phyloP scores from a whole-genome alignment of 192 early-diverging fungal genomes.

The Entomortierella beljakovae region DNA sequence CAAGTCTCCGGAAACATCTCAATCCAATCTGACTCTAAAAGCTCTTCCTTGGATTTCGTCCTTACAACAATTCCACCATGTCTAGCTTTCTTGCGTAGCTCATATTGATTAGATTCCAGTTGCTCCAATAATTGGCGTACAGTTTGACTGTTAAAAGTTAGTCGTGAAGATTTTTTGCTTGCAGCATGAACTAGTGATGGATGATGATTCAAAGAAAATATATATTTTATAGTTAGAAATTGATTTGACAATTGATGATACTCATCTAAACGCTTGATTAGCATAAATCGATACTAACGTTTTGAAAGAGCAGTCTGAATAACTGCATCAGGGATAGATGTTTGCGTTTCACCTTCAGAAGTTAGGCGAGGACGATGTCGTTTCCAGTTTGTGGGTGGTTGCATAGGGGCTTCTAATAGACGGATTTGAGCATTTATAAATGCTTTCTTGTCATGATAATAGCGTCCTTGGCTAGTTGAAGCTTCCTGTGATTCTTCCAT shows the following conservation, averaged over 20 bases:
- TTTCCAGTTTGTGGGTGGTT: constrained; percentile 21
- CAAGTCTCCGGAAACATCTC: constrained; percentile 46
- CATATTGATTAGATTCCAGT: constrained; percentile 39
- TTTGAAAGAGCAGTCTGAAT: constrained; percentile 17
- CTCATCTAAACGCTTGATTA: too few species aligned
- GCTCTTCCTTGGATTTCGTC: constrained; percentile 28
- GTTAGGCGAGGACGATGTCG: constrained; percentile 18
- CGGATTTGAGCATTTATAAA: constrained; percentile 38
- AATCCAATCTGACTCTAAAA: constrained; percentile 42
- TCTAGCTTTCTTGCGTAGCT: constrained; percentile 29
- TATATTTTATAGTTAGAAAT: too few species aligned
- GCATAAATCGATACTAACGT: constrained; percentile 25
- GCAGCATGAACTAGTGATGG: constrained; percentile 18
- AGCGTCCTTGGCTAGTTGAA: constrained; percentile 26
- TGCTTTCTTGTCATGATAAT: constrained; percentile 52
- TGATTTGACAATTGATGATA: too few species aligned
- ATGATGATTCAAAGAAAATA: background rate
- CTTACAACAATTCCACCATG: constrained; percentile 45
- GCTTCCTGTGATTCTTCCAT: background rate
- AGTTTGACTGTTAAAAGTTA: constrained; percentile 38
- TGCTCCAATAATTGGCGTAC: constrained; percentile 42
- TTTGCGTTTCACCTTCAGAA: constrained; percentile 4
- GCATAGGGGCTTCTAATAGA: constrained; percentile 25
- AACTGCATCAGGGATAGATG: constrained; percentile 20
- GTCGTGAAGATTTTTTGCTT: constrained; percentile 26